A percentile compares a stretch with the other conserved stretches of the same genome.
phyloP scores from a whole-genome alignment of 2,329 filamentous ascomycete species.

The Alternaria sp. region DNA sequence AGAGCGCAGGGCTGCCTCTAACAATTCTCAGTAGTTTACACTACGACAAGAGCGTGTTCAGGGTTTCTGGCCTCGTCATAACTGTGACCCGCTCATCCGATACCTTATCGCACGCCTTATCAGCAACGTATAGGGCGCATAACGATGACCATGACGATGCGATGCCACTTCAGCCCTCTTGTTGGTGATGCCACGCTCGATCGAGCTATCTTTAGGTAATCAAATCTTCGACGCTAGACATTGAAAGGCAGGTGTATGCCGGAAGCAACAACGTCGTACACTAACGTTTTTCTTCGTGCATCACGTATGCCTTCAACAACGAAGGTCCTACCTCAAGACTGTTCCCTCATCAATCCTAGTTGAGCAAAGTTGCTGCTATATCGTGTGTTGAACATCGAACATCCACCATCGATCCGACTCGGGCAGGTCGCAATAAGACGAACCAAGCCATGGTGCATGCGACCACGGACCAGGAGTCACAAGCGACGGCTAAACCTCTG shows the following conservation, averaged over 20 bases:
- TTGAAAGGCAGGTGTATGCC: conserved; percentile 3
- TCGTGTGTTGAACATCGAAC: neutral
- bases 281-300: neutral
- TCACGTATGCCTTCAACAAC: neutral
- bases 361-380: neutral
- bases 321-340: neutral
- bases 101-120: neutral
- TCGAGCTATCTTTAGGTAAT: neutral
- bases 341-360: neutral
- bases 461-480: neutral
- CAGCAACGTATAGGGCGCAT: neutral
- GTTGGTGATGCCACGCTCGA: neutral
- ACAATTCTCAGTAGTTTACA: neutral
- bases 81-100: neutral
- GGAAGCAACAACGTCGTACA: neutral
- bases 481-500: neutral
- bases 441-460: neutral
- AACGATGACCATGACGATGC: neutral
- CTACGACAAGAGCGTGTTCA: neutral
- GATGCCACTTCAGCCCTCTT: neutral
- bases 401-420: neutral
- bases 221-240: neutral
- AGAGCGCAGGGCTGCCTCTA: neutral
- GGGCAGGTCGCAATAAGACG: neutral
- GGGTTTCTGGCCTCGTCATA: accelerated